Base-by-base conservation (phyloP, 768 basidiomycete genomes). In the Gautieria morchelliformis region DNA sequence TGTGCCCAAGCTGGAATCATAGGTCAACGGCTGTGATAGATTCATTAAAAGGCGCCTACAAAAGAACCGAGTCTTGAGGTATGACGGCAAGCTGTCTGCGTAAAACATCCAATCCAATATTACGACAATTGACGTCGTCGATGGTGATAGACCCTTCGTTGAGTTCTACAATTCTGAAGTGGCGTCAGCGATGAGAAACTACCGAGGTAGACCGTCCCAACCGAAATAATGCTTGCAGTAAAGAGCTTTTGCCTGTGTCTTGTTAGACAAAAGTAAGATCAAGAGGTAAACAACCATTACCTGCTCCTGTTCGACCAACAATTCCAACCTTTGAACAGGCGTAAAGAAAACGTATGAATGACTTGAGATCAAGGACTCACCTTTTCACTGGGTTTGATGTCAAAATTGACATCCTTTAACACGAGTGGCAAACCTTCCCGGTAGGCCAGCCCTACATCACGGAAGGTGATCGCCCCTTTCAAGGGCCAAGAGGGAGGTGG, bases 391-490 rank as follows among this genome's bases (percentile, higher is more conserved):
- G 82, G 71, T 20, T 68, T 67, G 42, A 85, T 71, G 8, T 74
- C 62, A 63, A 89, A 86, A 52, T 64, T 74, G 58, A 89, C 68
- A 19, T 74, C 78, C 61, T 82, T 81, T 40, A 89, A 69, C 1
- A 89, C 83, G 17, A 81, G 70, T 2, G 86, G 85, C 12, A 88
- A 70, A 8, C 80, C 83, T 19, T 76, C 72, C 8, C 86, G 74
- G 66, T 89, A 90, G 1, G 71, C 64, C 52, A 83, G 63, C n/a
- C 75, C 67, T 30, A 85, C 83, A 56, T 83, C 65, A 7, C 69
- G 67, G 67, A 87, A 88, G 30, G 66, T 64, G 51, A 89, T 75
- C 10, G 67, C 63, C 19, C 87, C 87, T 4, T 70, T 62, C 2
- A 69, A 64, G 1, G 80, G 81, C 81, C 80, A 83, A 8, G 72